These are phyloP conservation scores for Cryptococcus neoformans DNA, from an alignment of 1,284 basidiomycete species.

Conservation along the genomic window DNA sequence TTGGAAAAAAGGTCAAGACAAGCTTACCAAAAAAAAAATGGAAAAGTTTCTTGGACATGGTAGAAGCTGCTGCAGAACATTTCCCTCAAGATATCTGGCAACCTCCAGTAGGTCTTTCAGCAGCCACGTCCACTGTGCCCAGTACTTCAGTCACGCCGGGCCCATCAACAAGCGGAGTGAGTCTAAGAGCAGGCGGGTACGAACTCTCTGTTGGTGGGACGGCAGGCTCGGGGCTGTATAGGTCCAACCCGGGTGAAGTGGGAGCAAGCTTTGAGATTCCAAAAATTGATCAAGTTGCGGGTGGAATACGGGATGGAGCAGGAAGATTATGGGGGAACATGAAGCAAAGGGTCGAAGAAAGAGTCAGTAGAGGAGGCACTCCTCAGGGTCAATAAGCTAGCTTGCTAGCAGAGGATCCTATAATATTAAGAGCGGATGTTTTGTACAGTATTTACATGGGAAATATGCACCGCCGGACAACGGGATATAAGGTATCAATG, in stretches of 20 bases:
- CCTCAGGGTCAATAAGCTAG: constrained; percentile 19
- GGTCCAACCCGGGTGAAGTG: constrained; percentile 63
- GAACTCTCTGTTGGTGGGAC: constrained; percentile 86
- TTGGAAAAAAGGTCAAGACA: background rate
- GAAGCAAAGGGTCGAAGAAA: constrained; percentile 84
- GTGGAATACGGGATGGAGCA: constrained; percentile 60
- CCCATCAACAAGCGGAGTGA: constrained; percentile 54
- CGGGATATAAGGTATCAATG: no score
- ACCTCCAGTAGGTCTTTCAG: constrained; percentile 10
- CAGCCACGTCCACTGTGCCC: constrained; percentile 52
- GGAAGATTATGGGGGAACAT: constrained; percentile 81
- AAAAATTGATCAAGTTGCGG: constrained; percentile 58
- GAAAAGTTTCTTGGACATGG: constrained; percentile 49
- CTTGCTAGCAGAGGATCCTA: background rate
- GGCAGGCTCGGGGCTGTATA: constrained; percentile 74
- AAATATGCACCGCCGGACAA: no score
- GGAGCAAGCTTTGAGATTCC: constrained; percentile 68
- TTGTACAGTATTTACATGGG: no score
- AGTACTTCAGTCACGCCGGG: constrained; percentile 56
- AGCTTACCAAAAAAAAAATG: background rate
- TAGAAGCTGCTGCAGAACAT: constrained; percentile 41
- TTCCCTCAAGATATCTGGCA: constrained; percentile 47
- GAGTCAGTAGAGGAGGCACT: constrained; percentile 60
- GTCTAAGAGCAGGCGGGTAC: constrained; percentile 83
- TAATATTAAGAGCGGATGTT: no score